Evolutionary conservation across 2,329 filamentous ascomycete genomes (phyloP), one percentile per base, ranked within the genome.

Genomic region (Hypoxylon sp.): DNA sequence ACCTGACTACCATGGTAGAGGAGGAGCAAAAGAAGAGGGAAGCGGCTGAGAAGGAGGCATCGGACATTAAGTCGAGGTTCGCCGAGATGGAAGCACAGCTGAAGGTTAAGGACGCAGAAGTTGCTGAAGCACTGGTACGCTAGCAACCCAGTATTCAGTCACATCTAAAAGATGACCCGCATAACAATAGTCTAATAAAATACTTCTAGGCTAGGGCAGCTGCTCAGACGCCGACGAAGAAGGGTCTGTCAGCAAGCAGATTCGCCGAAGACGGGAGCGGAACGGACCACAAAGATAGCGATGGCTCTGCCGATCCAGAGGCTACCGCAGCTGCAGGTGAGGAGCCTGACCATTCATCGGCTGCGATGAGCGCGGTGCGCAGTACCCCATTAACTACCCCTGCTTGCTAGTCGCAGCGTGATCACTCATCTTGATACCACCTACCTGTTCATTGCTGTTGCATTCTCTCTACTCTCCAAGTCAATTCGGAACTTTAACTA

Each of bases 301-400:
- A 80, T 64, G 76, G 76, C 44, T 66, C 70, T 71, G 75, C 72
- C 59, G 76, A 76, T 48, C 74, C 73, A 69, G 78, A 78, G 66
- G 68, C 74, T 69, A 76, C 79, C 61, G 74, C 79, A 76, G 82
- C 81, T 78, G 85, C 86, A 87, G 87, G 86, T 87, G 88, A 90
- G 87, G 84, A 87, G 75, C 76, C 78, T 76, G 88, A 91, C 78
- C 82, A 87, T 83, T 88, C 88, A 80, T 90, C 88, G 78, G 83
- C 85, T 78, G 89, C 88, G 80, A 84, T 91, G 81, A 88, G 88
- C 82, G 88, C 86, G 88, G 89, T 91, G 86, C 85, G 89, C 76
- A 83, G 77, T 80, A 79, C 81, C 84, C 84, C 81, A 80, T 79
- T 78, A 79, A 77, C 75, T 78, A 78, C 75, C 71, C 66, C 63